Evolutionary conservation across 768 basidiomycete species (phyloP).

Genomic region (Neoboletus magnificus): DNA sequence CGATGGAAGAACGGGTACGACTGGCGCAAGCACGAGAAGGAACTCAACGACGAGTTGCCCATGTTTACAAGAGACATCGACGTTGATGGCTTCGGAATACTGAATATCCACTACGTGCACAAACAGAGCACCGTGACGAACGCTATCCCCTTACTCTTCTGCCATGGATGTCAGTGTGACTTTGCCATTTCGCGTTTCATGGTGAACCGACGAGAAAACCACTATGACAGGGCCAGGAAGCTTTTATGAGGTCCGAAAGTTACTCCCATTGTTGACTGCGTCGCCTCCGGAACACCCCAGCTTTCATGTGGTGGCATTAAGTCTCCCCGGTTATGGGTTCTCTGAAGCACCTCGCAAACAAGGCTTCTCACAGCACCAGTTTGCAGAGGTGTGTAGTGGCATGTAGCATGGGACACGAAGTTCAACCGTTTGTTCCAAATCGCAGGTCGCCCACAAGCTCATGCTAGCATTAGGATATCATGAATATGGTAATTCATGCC

Average conservation of each 20-base stretch:
- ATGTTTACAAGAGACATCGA: not conserved
- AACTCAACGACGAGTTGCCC: not conserved
- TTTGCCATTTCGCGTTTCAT: not conserved
- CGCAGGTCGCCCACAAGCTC: not conserved
- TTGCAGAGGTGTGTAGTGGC: not conserved
- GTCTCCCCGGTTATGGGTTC: conserved; percentile 57
- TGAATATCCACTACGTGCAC: not conserved
- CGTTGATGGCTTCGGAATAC: not conserved
- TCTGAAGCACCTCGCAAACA: conserved; percentile 49
- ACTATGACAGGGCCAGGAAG: conserved; percentile 51
- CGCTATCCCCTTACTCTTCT: not conserved
- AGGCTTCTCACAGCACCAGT: conserved; percentile 30
- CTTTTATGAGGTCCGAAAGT: conserved; percentile 53
- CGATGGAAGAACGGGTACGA: not conserved
- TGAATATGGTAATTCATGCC: too few relatives aligned
- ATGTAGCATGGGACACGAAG: not conserved
- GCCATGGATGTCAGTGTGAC: not conserved
- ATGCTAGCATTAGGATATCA: not conserved
- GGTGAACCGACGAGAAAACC: not conserved
- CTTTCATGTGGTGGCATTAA: conserved; percentile 57
- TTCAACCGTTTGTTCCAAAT: too few relatives aligned
- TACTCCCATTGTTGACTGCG: conserved; percentile 48
- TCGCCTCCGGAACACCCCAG: conserved; percentile 40
- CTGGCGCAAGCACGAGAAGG: not conserved
- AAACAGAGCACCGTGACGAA: not conserved